Evolutionary conservation across 1,284 basidiomycete genomes (phyloP), one percentile per base, ranked within the genome.

Genomic region (Apiotrichum brassicae): DNA sequence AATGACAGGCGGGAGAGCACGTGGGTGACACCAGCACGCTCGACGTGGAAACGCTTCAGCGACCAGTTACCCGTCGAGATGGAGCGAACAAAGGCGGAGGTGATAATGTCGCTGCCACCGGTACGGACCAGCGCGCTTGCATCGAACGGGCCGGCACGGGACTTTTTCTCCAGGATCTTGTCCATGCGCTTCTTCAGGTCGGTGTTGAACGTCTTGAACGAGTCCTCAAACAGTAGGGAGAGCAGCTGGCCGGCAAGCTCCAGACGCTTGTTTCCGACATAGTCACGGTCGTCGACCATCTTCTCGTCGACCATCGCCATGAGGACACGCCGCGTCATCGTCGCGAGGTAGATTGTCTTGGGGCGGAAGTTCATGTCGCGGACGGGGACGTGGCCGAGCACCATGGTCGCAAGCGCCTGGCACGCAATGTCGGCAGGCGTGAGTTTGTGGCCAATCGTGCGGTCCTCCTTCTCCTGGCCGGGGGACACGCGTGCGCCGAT

Each of bases 11-110:
- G 83, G 65, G 87, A 93, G 24, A 99, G 81, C 51, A 99, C 97
- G 70, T 99, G 95, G 4, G 95, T 99, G 45, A 99, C 92, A 49
- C 95, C 95, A 0, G 95, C 95, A 36, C 97, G 83, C 70, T 98
- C 95, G 90, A 98, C 98, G 78, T 95, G 97, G 82, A 99, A 99
- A 54, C 95, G 88, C 75, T 98, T 99, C 49, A 98, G 77, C 22
- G 89, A 92, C 95, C 95, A 99, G 68, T 99, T 99, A 7, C 95
- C 95, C 0, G 95, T 99, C 11, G 94, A 97, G 61, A 99, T 98
- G 22, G 97, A 94, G 46, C 95, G 87, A 28, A 93, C 87, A 63
- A 99, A 97, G 25, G 95, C 97, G 6, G 88, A 80, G 8, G 94
- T 97, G 69, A 99, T 91, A 61, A 91, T 87, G 65, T 98, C 93